Evolutionary conservation across 352 stramenopile genomes (phyloP), one percentile per base, ranked within the genome.

Genomic region (Pythium monospermum): DNA sequence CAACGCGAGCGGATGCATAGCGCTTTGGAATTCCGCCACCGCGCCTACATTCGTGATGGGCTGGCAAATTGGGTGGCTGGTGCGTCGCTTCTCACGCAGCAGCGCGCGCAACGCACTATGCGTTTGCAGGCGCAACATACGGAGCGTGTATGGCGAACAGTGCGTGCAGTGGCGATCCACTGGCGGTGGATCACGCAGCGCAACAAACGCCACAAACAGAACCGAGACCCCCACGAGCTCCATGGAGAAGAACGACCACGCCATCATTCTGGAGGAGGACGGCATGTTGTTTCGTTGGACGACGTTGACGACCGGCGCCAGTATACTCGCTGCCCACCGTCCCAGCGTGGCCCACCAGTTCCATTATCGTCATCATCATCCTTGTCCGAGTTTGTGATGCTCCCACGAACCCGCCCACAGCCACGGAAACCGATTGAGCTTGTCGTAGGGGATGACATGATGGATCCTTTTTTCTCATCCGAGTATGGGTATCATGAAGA

Each of bases 11-110:
- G 66, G 2, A 66, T 83, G 37, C 75, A 80, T 25, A 63, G 61
- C 12, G 69, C 75, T 2, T 42, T 86, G 5, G 69, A 82, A 32
- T 78, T 79, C 59, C 69, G 72, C 3, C 67, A 86, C 48, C 28
- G 62, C 12, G 50, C 64, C 8, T 66, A 80, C 53, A 42, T 83
- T 30, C 64, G 66, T 8, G 57, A 74, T 38, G 75, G 69, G 21
- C 53, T 86, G 37, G 52, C 47, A 7, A 59, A 71, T 37, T 86
- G 75, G 75, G 67, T 80, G 19, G 67, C 62, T n/a, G 65, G 67
- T 19, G 67, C 68, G 12, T 22, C 68, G 19, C 48, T 74, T 47
- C 50, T 82, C 2, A 53, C 74, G 16, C 45, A 72, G 12, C 46
- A 73, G 18, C 69, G 72, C 47, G 65, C 69, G 21, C 43, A 61